Evolutionary conservation across 768 basidiomycete genomes (phyloP), one percentile per base, ranked within the genome.

Genomic region (Rhodosporidiobolus odoratus): DNA sequence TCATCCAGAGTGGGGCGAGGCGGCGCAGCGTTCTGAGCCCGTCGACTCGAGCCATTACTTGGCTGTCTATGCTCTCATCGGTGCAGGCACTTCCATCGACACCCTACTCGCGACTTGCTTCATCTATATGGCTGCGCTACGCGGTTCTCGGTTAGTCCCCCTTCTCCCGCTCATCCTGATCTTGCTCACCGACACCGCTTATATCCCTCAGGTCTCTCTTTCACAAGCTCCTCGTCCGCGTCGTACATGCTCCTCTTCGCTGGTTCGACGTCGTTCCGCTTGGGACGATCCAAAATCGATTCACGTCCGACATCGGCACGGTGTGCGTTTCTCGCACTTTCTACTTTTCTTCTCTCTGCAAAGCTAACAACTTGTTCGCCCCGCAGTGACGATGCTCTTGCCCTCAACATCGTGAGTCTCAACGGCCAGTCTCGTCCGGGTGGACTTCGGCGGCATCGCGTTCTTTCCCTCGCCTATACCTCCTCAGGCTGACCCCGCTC

Each of bases 211-310:
- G 65, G 21, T 23, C 53, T 0, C 45, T 89, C 17, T 90, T 89
- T 78, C 74, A 80, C 7, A 78, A 81, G 9, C 83, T 89, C 62
- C 82, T 89, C 21, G 78, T 78, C 47, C 79, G 86, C 34, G 80
- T 89, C 17, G 84, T 85, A 9, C 80, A 85, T 47, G 87, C 88
- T 0, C 87, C 87, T 4, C 80, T 84, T 12, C 84, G 87, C 2
- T 89, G 88, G 77, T 89, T 89, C 79, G 89, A 89, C 76, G 81
- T 84, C 35, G 89, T 88, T 5, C 89, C 89, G 0, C 84, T 88
- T 38, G 90, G 90, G 16, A 82, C 89, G 13, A 88, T 92, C 73
- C 82, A 89, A 47, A 91, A 91, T 75, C 84, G 91, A 25, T 89
- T 92, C 76, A 88, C 88, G 1, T 13, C 79, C 89, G 68, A 85